Evolutionary conservation across 2,329 filamentous ascomycete species (phyloP).

Genomic region (Hirsutella minnesotensis): DNA sequence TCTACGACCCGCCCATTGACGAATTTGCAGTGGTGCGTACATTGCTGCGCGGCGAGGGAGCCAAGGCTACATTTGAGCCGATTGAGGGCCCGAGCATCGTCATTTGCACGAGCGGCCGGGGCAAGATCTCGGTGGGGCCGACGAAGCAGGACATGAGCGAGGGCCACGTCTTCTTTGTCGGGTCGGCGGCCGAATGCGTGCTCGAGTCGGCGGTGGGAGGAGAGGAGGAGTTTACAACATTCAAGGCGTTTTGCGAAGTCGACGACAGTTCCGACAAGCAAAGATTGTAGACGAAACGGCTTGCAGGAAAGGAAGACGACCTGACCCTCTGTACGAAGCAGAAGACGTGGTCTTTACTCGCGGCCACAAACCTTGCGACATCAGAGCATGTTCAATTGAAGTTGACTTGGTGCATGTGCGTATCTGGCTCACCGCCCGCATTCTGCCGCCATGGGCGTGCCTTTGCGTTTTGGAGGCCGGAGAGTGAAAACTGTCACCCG

Average conservation of each 20-base stretch:
- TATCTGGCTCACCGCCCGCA: neutral
- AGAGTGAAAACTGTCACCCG: neutral
- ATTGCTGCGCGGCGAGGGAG: conserved; percentile 55
- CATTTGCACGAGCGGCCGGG: conserved; percentile 76
- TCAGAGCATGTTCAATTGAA: too few relatives aligned
- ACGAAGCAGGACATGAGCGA: conserved; percentile 64
- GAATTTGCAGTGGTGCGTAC: conserved; percentile 88
- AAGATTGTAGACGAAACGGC: conserved; percentile 15
- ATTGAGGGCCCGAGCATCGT: conserved; percentile 84
- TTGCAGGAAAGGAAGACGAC: too few relatives aligned
- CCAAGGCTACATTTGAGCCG: conserved; percentile 80
- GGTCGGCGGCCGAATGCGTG: conserved; percentile 73
- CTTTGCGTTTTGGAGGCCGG: neutral
- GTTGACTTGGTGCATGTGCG: neutral
- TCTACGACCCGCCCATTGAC: conserved; percentile 94
- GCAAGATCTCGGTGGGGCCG: conserved; percentile 73
- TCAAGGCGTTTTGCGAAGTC: conserved; percentile 90
- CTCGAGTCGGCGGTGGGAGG: conserved; percentile 53
- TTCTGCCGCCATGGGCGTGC: neutral
- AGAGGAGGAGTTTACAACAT: conserved; percentile 69
- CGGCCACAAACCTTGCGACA: too few relatives aligned
- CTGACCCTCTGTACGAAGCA: too few relatives aligned
- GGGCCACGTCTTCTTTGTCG: conserved; percentile 74
- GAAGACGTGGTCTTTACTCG: too few relatives aligned
- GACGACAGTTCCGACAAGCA: conserved; percentile 26